Conservation (phyloP, 1,284 basidiomycete species). For the Agaricales sp. region DNA sequence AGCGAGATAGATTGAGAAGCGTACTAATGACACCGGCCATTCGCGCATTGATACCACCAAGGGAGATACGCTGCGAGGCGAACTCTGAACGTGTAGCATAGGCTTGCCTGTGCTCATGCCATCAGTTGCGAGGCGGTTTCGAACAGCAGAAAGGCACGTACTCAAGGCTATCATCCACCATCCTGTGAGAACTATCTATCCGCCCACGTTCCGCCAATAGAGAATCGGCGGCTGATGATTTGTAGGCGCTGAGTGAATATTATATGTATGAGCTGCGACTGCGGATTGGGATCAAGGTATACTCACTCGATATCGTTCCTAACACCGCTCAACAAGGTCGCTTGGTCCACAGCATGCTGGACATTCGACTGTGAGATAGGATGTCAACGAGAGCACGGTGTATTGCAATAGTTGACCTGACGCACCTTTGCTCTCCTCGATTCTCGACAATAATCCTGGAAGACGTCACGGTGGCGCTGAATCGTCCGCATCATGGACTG, state of each 20-base stretch:
- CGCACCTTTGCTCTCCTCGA: constrained; percentile 72
- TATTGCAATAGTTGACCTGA: not conserved
- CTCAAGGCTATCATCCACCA: constrained; percentile 92
- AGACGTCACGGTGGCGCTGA: constrained; percentile 84
- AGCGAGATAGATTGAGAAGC: constrained; percentile 16
- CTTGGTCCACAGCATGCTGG: constrained; percentile 77
- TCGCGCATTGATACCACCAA: constrained; percentile 72
- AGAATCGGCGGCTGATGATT: constrained; percentile 80
- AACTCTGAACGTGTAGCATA: constrained; percentile 97
- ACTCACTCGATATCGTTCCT: constrained; percentile 90
- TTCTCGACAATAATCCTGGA: constrained; percentile 83
- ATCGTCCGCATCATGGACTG: constrained; percentile 83
- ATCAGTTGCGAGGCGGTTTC: constrained; percentile 7
- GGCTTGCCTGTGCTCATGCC: constrained; percentile 64
- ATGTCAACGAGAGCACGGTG: constrained; percentile 3
- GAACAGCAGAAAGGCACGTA: constrained; percentile 26
- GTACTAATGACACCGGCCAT: constrained; percentile 78
- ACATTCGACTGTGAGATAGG: constrained; percentile 71
- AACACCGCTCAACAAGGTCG: constrained; percentile 84
- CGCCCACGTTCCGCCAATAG: constrained; percentile 79
- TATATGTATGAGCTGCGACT: constrained; percentile 1
- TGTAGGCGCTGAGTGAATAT: constrained; percentile 64
- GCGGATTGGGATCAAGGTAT: not conserved
- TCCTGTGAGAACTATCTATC: constrained; percentile 88
- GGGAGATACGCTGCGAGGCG: constrained; percentile 66